A percentile compares a stretch with the other conserved stretches of the same genome.
phyloP scores from a whole-genome alignment of 345 rosid genomes.

The Excoecaria cochinchinensis region DNA sequence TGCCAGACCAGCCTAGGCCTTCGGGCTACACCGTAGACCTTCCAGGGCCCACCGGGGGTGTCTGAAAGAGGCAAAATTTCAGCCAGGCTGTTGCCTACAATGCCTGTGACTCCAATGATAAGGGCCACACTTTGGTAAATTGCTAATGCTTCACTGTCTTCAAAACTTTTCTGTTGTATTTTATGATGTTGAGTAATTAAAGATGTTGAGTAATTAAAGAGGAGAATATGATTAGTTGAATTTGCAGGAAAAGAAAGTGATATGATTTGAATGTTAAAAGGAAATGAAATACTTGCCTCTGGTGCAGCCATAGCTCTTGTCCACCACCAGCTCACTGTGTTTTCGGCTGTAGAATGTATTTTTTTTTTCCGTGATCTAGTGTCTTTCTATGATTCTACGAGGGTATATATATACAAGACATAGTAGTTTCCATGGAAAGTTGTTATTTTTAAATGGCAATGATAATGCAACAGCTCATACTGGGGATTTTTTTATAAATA shows the following conservation, averaged over 20 bases:
- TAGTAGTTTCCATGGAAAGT: too few relatives aligned
- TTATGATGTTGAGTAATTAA: neutral
- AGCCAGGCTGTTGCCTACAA: constrained; percentile 78
- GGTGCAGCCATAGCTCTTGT: constrained; percentile 52
- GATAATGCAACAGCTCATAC: too few relatives aligned
- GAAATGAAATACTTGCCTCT: constrained; percentile 26
- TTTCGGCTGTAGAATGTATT: neutral
- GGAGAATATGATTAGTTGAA: neutral
- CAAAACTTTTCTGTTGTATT: constrained; percentile 51
- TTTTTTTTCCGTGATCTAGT: too few relatives aligned
- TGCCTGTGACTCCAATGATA: constrained; percentile 75
- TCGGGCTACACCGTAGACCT: constrained; percentile 85
- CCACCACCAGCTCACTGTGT: constrained; percentile 56
- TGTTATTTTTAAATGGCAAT: too few relatives aligned
- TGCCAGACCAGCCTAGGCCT: constrained; percentile 72
- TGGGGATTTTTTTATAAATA: too few relatives aligned
- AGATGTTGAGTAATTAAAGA: too few relatives aligned
- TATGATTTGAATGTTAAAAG: too few relatives aligned
- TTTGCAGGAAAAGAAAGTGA: neutral
- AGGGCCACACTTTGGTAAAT: constrained; percentile 58
- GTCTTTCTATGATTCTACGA: too few relatives aligned
- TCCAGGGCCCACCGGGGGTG: constrained; percentile 95
- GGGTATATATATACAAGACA: too few relatives aligned
- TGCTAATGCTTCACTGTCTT: constrained; percentile 28
- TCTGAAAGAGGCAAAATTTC: constrained; percentile 80